A percentile compares a stretch with the other conserved stretches of the same genome.
Conservation (phyloP, 2,329 filamentous ascomycete species). For the Claviceps citrina region DNA sequence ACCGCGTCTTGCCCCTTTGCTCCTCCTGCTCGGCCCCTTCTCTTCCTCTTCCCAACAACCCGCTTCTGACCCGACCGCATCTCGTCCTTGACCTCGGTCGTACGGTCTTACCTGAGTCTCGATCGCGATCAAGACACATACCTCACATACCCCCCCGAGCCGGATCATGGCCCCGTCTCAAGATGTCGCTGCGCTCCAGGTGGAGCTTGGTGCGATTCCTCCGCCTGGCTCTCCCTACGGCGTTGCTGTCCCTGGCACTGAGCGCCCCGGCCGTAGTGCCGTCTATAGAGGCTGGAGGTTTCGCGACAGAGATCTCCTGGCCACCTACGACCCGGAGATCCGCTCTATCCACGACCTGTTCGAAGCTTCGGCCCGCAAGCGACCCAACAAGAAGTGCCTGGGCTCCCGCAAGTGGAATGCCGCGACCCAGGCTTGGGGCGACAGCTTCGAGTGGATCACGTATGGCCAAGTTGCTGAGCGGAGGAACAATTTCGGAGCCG, state of each 20-base stretch:
- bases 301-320: conserved; percentile 53
- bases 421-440: conserved; percentile 53
- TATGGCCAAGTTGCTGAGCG: conserved; percentile 67
- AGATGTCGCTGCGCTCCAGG: conserved; percentile 25
- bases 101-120: neutral
- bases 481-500: conserved; percentile 71
- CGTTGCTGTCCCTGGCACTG: conserved; percentile 59
- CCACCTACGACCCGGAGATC: conserved; percentile 54
- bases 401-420: conserved; percentile 70
- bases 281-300: conserved; percentile 77
- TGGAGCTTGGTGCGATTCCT: conserved; percentile 45
- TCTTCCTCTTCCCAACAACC: neutral
- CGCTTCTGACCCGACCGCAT: neutral
- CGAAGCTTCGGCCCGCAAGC: conserved; percentile 47
- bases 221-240: conserved; percentile 66
- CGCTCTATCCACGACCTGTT: conserved; percentile 70
- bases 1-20: neutral
- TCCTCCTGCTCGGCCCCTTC: neutral
- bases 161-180: conserved; percentile 17
- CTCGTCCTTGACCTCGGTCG: too few relatives aligned
- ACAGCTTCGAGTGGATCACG: conserved; percentile 68
- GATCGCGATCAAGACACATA: too few relatives aligned
- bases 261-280: conserved; percentile 53
- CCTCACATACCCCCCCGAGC: neutral
- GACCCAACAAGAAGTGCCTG: conserved; percentile 56